phyloP scores from a whole-genome alignment of 305 asterid genomes.

The Rubia balearica region DNA sequence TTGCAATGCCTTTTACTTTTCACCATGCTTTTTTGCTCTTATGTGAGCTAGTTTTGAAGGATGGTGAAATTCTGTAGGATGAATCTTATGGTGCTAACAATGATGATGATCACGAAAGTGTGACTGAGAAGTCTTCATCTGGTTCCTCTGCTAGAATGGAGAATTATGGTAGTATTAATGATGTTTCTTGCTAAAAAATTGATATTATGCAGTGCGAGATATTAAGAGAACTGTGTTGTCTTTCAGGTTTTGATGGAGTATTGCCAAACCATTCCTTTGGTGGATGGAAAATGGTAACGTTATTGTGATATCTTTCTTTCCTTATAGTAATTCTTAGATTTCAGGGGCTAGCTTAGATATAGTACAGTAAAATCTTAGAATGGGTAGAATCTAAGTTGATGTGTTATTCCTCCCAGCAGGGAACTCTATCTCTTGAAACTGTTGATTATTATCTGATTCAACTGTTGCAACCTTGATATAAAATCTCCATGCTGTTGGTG shows the following conservation, averaged over 20 bases:
- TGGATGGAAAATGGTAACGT: slow-evolving; percentile 49
- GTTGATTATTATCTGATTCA: neutral
- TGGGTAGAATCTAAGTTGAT: neutral
- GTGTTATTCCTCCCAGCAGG: neutral
- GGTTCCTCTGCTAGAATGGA: slow-evolving; percentile 39
- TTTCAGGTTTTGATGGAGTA: slow-evolving; percentile 50
- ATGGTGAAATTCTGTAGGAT: slow-evolving; percentile 42
- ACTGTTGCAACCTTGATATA: neutral
- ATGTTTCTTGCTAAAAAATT: neutral
- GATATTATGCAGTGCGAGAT: neutral
- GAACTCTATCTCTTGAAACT: slow-evolving; percentile 1
- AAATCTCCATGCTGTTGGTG: neutral
- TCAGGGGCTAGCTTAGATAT: neutral
- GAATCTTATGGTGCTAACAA: slow-evolving; percentile 33
- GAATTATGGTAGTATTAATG: slow-evolving; percentile 33
- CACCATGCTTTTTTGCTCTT: slow-evolving; percentile 7
- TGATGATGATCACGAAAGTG: slow-evolving; percentile 40
- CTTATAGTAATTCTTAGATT: neutral
- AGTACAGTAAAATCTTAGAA: neutral
- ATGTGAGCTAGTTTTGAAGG: neutral
- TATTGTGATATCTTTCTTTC: slow-evolving; percentile 10
- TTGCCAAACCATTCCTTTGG: slow-evolving; percentile 32
- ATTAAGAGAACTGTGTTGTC: neutral
- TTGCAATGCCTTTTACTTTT: neutral
- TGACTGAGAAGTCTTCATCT: slow-evolving; percentile 30